Evolutionary conservation across 202 grass and related monocot species (phyloP).

Genomic region (Schoenoplectus triqueter): DNA sequence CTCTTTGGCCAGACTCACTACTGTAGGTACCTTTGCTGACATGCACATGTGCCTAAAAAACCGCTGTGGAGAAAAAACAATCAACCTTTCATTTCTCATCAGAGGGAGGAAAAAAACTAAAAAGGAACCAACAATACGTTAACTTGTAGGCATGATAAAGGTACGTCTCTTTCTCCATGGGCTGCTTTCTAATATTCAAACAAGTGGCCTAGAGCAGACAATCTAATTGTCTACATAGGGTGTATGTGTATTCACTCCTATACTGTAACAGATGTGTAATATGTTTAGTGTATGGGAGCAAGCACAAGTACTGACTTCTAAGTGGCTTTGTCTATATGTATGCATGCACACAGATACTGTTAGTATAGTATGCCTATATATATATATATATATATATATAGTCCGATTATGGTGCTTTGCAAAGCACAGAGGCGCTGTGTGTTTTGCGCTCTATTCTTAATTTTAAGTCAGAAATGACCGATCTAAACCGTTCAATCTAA

Average conservation of each 20-base stretch:
- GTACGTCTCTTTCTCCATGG: background rate
- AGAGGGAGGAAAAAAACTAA: background rate
- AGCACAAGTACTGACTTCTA: background rate
- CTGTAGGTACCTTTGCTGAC: conserved; percentile 93
- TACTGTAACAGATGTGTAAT: background rate
- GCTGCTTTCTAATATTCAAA: background rate
- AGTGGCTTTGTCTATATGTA: background rate
- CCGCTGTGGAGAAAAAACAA: conserved; percentile 58
- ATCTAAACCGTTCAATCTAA: too few relatives aligned
- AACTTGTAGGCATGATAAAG: background rate
- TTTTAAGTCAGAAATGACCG: too few relatives aligned
- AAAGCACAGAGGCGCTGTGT: too few relatives aligned
- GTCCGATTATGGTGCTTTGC: too few relatives aligned
- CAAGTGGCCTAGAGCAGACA: conserved; percentile 22
- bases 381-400: too few relatives aligned
- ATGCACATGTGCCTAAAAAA: conserved; percentile 99
- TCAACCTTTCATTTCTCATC: conserved; percentile 26
- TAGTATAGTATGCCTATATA: background rate
- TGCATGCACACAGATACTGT: background rate
- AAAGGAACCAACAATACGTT: conserved; percentile 13
- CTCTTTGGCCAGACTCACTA: conserved; percentile 77
- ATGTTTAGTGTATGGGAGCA: background rate
- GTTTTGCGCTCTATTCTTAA: too few relatives aligned
- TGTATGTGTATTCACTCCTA: conserved; percentile 14
- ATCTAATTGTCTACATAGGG: background rate